phyloP scores from a whole-genome alignment of 495 filamentous ascomycete genomes.

The Podospora tetraspora region DNA sequence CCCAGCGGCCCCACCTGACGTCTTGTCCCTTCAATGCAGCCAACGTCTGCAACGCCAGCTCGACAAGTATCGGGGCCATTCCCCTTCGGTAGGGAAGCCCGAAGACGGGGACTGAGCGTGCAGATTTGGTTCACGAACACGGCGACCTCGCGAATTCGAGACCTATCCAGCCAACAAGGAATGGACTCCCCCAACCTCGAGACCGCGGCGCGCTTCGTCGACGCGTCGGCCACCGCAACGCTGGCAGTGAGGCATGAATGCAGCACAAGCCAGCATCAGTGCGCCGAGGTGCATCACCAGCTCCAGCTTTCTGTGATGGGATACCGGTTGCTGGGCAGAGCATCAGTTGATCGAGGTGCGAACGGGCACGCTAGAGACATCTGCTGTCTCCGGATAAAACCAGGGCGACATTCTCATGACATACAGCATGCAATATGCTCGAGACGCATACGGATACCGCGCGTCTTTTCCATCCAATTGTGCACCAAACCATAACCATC shows the following conservation, averaged over 20 bases:
- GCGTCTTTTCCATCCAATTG: not conserved
- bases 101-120: conserved; percentile 11
- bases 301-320: not conserved
- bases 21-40: conserved; percentile 1
- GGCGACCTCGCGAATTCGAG: not conserved
- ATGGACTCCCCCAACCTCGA: not conserved
- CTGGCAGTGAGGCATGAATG: not conserved
- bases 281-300: not conserved
- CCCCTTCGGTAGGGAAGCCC: conserved; percentile 6
- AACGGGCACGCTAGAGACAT: not conserved
- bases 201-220: not conserved
- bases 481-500: conserved; percentile 4
- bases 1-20: conserved; percentile 5
- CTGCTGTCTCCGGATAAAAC: conserved; percentile 11
- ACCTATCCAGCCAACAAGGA: not conserved
- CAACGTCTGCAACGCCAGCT: conserved; percentile 1
- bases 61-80: conserved; percentile 9
- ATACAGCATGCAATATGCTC: not conserved
- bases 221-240: not conserved
- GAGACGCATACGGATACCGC: not conserved
- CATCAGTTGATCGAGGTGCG: not conserved
- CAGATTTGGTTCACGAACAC: not conserved
- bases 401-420: not conserved
- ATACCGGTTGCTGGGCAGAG: not conserved
- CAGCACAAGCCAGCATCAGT: conserved; percentile 5